Evolutionary conservation across 768 basidiomycete genomes (phyloP).

Genomic region (Panaeolus cyanescens): DNA sequence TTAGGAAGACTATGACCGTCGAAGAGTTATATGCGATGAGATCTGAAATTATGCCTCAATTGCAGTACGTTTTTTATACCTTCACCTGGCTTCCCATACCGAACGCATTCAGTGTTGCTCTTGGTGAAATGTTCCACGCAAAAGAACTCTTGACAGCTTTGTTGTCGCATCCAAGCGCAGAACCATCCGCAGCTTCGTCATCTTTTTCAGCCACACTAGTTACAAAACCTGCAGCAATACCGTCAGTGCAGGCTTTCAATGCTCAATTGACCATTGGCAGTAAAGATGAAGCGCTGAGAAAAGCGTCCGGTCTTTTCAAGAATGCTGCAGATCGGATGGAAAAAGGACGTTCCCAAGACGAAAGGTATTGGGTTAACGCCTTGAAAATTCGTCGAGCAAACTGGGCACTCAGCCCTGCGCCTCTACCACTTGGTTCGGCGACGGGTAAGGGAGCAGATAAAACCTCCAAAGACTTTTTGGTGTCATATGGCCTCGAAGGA

Average conservation of each 20-base stretch:
- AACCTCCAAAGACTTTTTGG: constrained; percentile 78
- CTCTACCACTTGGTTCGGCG: constrained; percentile 68
- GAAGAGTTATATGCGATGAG: constrained; percentile 79
- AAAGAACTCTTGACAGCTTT: constrained; percentile 68
- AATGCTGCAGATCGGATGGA: constrained; percentile 72
- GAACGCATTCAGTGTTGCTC: constrained; percentile 53
- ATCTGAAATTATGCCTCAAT: constrained; percentile 65
- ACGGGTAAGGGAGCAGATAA: constrained; percentile 79
- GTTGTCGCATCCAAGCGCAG: constrained; percentile 35
- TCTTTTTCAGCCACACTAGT: constrained; percentile 63
- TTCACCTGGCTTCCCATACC: not conserved
- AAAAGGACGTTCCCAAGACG: constrained; percentile 56
- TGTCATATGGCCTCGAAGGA: constrained; percentile 82
- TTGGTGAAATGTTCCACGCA: constrained; percentile 81
- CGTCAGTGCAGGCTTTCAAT: constrained; percentile 72
- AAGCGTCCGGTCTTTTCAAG: constrained; percentile 73
- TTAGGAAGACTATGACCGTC: constrained; percentile 58
- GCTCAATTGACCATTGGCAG: constrained; percentile 72
- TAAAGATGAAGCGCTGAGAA: constrained; percentile 79
- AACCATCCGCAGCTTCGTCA: constrained; percentile 27
- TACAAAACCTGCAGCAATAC: constrained; percentile 63
- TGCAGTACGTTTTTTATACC: constrained; percentile 56
- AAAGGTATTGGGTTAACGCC: constrained; percentile 83
- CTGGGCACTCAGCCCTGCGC: constrained; percentile 81
- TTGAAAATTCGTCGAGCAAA: constrained; percentile 74